Conservation (phyloP, 108 stramenopile species). For the Schizochytrium sp. region DNA sequence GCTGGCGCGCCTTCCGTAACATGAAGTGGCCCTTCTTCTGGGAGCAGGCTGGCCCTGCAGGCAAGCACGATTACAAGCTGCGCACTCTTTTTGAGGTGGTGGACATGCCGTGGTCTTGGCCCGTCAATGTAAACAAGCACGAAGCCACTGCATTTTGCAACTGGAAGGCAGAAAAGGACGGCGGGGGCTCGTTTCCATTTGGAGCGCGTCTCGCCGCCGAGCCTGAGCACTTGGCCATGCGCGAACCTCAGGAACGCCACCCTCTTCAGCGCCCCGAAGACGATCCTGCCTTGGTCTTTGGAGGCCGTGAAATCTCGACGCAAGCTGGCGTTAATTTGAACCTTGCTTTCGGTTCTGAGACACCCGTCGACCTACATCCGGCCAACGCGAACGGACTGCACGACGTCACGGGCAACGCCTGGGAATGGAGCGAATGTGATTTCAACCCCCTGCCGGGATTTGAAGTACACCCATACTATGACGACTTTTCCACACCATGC, state of each 20-base stretch:
- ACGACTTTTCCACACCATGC: conserved; percentile 88
- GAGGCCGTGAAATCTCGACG: conserved; percentile 29
- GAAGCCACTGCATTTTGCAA: conserved; percentile 80
- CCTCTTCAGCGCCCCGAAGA: conserved; percentile 54
- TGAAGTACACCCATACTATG: conserved; percentile 70
- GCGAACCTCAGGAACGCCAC: conserved; percentile 35
- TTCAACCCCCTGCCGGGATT: conserved; percentile 79
- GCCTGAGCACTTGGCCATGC: conserved; percentile 78
- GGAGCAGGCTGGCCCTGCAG: conserved; percentile 68
- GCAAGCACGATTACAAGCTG: conserved; percentile 70
- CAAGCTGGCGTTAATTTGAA: conserved; percentile 60
- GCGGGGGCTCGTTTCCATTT: conserved; percentile 10
- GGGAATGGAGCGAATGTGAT: conserved; percentile 88
- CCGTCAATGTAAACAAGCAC: conserved; percentile 85
- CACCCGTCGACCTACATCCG: conserved; percentile 60
- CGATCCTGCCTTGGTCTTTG: conserved; percentile 57
- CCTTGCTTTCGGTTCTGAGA: conserved; percentile 65
- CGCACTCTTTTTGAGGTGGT: conserved; percentile 77
- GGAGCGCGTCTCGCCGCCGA: conserved; percentile 68
- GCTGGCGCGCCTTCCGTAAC: conserved; percentile 77
- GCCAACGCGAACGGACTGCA: conserved; percentile 35
- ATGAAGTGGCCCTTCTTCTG: conserved; percentile 86
- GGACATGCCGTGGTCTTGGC: conserved; percentile 81
- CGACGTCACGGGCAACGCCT: conserved; percentile 81
- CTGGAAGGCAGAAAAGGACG: conserved; percentile 53